phyloP scores from a whole-genome alignment of 208 protist species.

The Endotrypanum monterogeii region DNA sequence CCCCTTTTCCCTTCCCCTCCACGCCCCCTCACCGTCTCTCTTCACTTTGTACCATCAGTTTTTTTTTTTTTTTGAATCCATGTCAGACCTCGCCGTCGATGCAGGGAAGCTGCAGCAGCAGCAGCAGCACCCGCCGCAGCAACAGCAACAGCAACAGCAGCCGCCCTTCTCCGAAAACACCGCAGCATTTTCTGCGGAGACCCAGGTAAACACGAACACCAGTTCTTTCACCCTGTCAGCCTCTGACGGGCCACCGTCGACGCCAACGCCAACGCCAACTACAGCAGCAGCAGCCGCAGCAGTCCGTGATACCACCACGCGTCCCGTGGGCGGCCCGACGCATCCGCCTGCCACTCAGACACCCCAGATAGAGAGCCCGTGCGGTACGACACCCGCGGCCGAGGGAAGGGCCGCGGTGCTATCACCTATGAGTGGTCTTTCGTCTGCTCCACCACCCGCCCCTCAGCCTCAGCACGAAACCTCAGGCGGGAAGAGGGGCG shows the following conservation, averaged over 20 bases:
- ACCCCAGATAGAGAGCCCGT: background rate
- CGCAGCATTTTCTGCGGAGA: constrained; percentile 21
- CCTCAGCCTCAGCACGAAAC: background rate
- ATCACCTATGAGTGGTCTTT: background rate
- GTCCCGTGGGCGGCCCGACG: background rate
- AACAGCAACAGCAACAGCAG: constrained; percentile 6
- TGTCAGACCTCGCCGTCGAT: background rate
- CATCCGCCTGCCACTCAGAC: background rate
- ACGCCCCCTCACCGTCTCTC: no score
- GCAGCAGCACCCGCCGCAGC: background rate
- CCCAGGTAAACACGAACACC: constrained; percentile 61
- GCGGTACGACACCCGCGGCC: background rate
- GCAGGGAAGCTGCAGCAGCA: constrained; percentile 3
- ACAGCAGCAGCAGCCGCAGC: background rate
- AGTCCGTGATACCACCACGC: background rate
- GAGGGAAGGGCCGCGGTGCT: background rate
- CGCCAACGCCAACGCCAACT: background rate
- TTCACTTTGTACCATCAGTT: no score
- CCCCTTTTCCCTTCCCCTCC: no score
- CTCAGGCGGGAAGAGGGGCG: background rate
- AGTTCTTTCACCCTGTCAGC: constrained; percentile 57
- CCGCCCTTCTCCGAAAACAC: background rate
- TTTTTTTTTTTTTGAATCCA: background rate
- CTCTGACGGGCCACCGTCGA: background rate
- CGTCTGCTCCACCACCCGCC: background rate